Conservation (phyloP, 78 protist species). For the Speleostelium caveatum region DNA sequence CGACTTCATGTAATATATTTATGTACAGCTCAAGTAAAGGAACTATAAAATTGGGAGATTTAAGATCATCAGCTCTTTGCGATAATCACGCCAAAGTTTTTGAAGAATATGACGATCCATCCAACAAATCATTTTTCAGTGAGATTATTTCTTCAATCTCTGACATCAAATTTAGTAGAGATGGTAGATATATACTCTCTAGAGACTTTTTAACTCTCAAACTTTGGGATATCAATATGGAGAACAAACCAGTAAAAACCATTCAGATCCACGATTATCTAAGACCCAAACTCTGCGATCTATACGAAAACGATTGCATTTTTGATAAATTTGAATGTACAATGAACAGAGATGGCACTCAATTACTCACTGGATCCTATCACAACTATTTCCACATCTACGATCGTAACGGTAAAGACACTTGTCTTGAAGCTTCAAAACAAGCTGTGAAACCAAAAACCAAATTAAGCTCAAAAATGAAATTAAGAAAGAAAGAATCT, state of each 20-base stretch:
- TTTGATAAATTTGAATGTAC: conserved; percentile 97
- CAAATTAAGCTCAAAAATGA: conserved; percentile 67
- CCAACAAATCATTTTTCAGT: conserved; percentile 91
- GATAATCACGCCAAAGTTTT: conserved; percentile 87
- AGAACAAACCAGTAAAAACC: conserved; percentile 51
- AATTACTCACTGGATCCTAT: conserved; percentile 95
- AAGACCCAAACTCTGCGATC: conserved; percentile 89
- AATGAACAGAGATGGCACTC: conserved; percentile 85
- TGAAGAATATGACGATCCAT: conserved; percentile 40
- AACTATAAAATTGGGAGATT: conserved; percentile 85
- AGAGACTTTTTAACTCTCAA: conserved; percentile 96
- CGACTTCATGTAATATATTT: conserved; percentile 88
- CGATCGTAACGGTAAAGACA: conserved; percentile 85
- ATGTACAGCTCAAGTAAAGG: conserved; percentile 93
- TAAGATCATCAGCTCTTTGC: conserved; percentile 90
- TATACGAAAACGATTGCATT: conserved; percentile 96
- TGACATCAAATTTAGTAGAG: conserved; percentile 91
- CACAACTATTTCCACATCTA: conserved; percentile 90
- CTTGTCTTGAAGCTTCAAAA: conserved; percentile 75
- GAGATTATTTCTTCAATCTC: conserved; percentile 93
- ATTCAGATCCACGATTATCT: conserved; percentile 94
- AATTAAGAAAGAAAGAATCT: conserved; percentile 71
- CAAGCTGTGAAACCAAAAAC: conserved; percentile 71
- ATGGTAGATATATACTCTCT: conserved; percentile 94
- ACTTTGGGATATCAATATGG: conserved; percentile 85